Evolutionary conservation across 202 grass and related monocot species (phyloP).

Genomic region (Brachypodium distachyon): DNA sequence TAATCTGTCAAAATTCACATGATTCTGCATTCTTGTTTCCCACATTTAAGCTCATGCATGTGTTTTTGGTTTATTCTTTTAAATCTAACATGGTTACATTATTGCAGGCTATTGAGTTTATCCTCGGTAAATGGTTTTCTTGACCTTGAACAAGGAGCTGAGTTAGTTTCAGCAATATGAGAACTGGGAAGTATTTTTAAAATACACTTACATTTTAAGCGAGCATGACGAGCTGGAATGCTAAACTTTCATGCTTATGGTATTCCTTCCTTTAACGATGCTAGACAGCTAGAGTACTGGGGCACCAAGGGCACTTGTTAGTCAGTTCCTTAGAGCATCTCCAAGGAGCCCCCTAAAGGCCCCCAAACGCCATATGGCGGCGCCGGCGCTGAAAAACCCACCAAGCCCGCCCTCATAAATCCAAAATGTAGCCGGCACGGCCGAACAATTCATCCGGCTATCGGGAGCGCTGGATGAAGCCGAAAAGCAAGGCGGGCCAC

Average conservation of each 20-base stretch:
- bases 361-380: too few species aligned
- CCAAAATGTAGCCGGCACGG: too few species aligned
- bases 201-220: background rate
- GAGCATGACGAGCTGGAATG: background rate
- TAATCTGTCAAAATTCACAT: background rate
- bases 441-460: too few species aligned
- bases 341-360: too few species aligned
- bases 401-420: too few species aligned
- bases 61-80: background rate
- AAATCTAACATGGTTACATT: constrained; percentile 13
- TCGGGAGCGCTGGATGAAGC: too few species aligned
- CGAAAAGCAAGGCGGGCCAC: too few species aligned
- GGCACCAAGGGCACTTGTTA: too few species aligned
- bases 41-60: background rate
- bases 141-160: constrained; percentile 67
- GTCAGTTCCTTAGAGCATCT: too few species aligned
- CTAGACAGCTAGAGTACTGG: too few species aligned
- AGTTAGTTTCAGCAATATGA: constrained; percentile 20
- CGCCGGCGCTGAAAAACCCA: too few species aligned
- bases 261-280: too few species aligned
- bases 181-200: background rate
- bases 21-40: background rate
- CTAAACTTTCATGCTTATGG: background rate
- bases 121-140: constrained; percentile 68
- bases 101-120: constrained; percentile 74